Conservation (phyloP, 2,329 filamentous ascomycete genomes). For the Xylaria sp. region DNA sequence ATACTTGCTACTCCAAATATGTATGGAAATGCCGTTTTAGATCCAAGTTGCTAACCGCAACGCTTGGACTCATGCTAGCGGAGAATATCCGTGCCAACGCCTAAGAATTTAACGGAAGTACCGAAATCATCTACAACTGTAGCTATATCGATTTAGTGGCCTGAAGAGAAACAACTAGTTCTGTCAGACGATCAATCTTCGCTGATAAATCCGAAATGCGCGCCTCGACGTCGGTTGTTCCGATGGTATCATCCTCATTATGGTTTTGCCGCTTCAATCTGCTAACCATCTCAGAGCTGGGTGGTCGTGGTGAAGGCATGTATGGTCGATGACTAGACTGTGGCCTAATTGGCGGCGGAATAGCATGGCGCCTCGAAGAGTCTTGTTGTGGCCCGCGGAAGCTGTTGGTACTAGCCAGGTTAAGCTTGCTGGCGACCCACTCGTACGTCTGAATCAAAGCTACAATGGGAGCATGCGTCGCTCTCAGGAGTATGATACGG, state of each 20-base stretch:
- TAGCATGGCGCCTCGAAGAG: slow-evolving; percentile 40
- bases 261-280: slow-evolving; percentile 36
- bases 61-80: background rate
- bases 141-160: slow-evolving; percentile 40
- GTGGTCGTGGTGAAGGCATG: slow-evolving; percentile 40
- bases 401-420: slow-evolving; percentile 57
- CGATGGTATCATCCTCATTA: slow-evolving; percentile 50
- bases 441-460: slow-evolving; percentile 76
- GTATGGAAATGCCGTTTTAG: background rate
- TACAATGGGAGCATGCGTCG: slow-evolving; percentile 74
- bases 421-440: slow-evolving; percentile 55
- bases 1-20: background rate
- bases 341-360: slow-evolving; percentile 41
- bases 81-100: background rate
- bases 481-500: slow-evolving; percentile 70
- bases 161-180: slow-evolving; percentile 62
- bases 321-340: slow-evolving; percentile 41
- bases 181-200: slow-evolving; percentile 69
- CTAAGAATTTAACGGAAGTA: background rate
- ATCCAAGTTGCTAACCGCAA: background rate
- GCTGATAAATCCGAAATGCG: slow-evolving; percentile 64
- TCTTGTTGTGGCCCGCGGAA: slow-evolving; percentile 58
- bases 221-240: slow-evolving; percentile 57
- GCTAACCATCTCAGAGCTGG: slow-evolving; percentile 41
- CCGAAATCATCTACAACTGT: slow-evolving; percentile 36